These are phyloP conservation scores for Globisporangium cylindrosporum DNA, from an alignment of 352 stramenopile species.

Conservation along the genomic window DNA sequence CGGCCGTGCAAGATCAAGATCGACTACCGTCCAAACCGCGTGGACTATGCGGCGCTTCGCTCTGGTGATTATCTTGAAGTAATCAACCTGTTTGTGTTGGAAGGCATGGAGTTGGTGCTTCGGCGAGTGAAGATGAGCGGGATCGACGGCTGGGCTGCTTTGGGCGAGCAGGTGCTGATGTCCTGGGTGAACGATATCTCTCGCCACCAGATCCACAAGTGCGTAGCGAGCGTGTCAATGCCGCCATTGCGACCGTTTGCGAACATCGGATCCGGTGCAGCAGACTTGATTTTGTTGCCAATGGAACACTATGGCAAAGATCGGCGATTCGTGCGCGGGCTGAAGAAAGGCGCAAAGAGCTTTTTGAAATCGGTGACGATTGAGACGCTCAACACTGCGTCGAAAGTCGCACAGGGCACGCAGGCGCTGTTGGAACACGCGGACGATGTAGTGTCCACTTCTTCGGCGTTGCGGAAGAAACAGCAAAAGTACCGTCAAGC, in stretches of 20 bases:
- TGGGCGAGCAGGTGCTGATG: constrained; percentile 74
- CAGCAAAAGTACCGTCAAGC: constrained; percentile 78
- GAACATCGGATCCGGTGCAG: constrained; percentile 83
- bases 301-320: constrained; percentile 87
- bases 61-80: constrained; percentile 87
- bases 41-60: constrained; percentile 79
- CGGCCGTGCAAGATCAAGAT: constrained; percentile 90
- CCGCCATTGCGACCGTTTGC: constrained; percentile 79
- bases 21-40: constrained; percentile 85
- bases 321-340: constrained; percentile 70
- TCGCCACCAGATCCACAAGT: constrained; percentile 87
- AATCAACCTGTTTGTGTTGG: constrained; percentile 87
- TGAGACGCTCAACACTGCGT: constrained; percentile 83
- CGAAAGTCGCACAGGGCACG: constrained; percentile 78
- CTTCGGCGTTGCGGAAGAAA: constrained; percentile 56
- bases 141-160: constrained; percentile 67
- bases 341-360: constrained; percentile 85
- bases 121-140: constrained; percentile 82
- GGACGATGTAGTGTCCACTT: constrained; percentile 77
- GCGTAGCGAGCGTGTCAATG: constrained; percentile 85
- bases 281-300: constrained; percentile 82
- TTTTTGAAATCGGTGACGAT: constrained; percentile 89
- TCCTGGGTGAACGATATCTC: constrained; percentile 89
- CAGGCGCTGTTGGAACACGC: constrained; percentile 80
- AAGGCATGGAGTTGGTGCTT: constrained; percentile 87